Evolutionary conservation across 116 monocot genomes (phyloP), one percentile per base, ranked within the genome.

Genomic region (Dioscorea cayenensis): DNA sequence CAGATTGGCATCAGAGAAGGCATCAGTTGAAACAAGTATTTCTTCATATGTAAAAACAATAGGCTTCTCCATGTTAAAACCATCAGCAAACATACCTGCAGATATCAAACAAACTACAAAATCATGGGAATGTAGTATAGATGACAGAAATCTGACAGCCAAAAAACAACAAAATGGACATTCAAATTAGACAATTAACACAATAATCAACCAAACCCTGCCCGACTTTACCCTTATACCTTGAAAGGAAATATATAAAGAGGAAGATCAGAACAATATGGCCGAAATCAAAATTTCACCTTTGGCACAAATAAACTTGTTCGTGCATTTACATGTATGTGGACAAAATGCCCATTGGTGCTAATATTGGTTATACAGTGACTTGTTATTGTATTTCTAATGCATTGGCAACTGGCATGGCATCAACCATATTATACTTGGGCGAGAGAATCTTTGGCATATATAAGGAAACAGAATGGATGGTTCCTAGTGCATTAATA

Each of bases 51-150:
- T 79, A 73, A 99, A 94, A 14, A 94, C 78, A 62, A 91, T 69
- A 63, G 94, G 99, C 67, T 94, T 99, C 76, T 99, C 99, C 77
- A 81, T 80, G 70, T 97, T 93, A 86, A 97, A 86, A 66, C 83
- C 83, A 82, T 90, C 97, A 69, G 67, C 85, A 65, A 70, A 64
- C 65, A 90, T 49, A 77, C 81, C 90, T 90, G 81, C 51, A 67
- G 1, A 67, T 22, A 55, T 16, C 1, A 55, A 19, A 10, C 12
- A 6, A 43, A 43, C 7, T 9, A 43, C 43, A 43, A 43, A 7
- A 43, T 43, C 43, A 43, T 43, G 43, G 8, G 6, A 43, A 43
- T 43, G 43, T 12, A 43, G 43, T 43, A 43, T 43, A 43, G 43
- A 43, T 43, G 43, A 12, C 43, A 43, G 43, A 43, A 43, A 43